These are phyloP conservation scores for Chytriomyces sp. DNA, from an alignment of 192 early-diverging fungal genomes.

Conservation along the genomic window DNA sequence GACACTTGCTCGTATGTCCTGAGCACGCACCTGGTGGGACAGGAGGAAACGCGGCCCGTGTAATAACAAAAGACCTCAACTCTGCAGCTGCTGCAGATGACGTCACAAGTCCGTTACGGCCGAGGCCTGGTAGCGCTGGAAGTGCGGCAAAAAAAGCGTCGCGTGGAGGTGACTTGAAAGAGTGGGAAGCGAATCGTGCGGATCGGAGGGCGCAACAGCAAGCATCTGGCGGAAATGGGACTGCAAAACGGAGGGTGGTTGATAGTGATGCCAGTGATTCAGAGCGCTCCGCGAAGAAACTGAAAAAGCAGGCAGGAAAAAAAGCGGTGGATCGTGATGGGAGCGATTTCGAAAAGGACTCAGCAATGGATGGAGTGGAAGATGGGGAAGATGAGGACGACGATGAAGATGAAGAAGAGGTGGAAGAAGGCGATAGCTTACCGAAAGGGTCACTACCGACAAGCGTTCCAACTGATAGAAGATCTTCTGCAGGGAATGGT, in stretches of 20 bases:
- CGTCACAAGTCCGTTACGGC: background rate
- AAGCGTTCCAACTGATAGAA: background rate
- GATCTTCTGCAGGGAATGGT: background rate
- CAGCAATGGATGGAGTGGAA: background rate
- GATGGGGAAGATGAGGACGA: slow-evolving; percentile 15
- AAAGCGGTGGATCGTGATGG: background rate
- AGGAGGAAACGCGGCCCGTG: too few relatives aligned
- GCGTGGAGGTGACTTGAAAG: slow-evolving; percentile 11
- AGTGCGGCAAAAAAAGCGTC: background rate
- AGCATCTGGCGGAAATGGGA: background rate
- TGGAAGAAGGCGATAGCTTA: background rate
- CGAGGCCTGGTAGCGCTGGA: background rate
- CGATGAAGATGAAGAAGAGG: background rate
- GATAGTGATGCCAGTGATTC: slow-evolving; percentile 21
- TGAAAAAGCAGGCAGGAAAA: background rate
- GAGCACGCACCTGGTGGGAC: background rate
- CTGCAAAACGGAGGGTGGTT: background rate
- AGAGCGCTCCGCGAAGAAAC: background rate
- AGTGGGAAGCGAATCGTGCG: slow-evolving; percentile 1
- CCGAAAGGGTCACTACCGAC: background rate
- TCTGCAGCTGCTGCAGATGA: background rate
- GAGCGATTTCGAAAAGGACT: slow-evolving; percentile 11
- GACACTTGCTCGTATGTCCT: background rate
- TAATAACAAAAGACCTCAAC: too few relatives aligned
- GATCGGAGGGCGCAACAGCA: background rate